Conservation (phyloP, 495 filamentous ascomycete species). For the Penicillium mononematosum region DNA sequence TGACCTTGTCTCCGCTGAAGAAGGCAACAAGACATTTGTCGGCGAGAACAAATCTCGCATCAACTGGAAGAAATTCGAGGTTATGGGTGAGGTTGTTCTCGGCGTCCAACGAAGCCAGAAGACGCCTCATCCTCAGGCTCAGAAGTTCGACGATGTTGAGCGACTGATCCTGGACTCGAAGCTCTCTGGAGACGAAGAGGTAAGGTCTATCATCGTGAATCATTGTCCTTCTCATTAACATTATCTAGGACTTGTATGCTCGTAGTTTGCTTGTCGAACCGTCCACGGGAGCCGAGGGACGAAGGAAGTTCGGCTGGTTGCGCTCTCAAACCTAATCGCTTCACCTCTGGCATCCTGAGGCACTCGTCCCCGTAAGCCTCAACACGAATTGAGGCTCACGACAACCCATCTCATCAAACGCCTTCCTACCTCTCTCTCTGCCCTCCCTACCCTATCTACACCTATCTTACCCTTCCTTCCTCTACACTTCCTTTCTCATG, state of each 20-base stretch:
- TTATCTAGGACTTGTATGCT: slow-evolving; percentile 41
- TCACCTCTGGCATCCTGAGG: background rate
- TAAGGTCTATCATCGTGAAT: slow-evolving; percentile 20
- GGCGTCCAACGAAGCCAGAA: slow-evolving; percentile 89
- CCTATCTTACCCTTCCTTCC: slow-evolving; percentile 13
- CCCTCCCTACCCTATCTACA: background rate
- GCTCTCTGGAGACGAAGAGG: slow-evolving; percentile 51
- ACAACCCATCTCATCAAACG: background rate
- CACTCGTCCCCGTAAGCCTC: background rate
- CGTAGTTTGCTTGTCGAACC: slow-evolving; percentile 49
- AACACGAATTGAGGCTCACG: background rate
- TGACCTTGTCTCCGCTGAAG: slow-evolving; percentile 87
- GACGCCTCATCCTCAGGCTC: slow-evolving; percentile 71
- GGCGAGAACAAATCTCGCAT: slow-evolving; percentile 71
- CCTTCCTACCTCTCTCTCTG: background rate
- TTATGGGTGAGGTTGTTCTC: slow-evolving; percentile 87
- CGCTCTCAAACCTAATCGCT: slow-evolving; percentile 26
- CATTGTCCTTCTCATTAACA: slow-evolving; percentile 16
- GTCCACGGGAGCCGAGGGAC: slow-evolving; percentile 40
- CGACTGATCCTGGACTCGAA: slow-evolving; percentile 71
- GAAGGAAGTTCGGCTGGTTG: slow-evolving; percentile 48
- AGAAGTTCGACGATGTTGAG: slow-evolving; percentile 61
- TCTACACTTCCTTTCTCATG: slow-evolving; percentile 25
- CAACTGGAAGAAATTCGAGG: slow-evolving; percentile 98
- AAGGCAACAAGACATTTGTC: slow-evolving; percentile 87